phyloP scores from a whole-genome alignment of 2,329 filamentous ascomycete genomes.

The Trichoderma arundinaceum region DNA sequence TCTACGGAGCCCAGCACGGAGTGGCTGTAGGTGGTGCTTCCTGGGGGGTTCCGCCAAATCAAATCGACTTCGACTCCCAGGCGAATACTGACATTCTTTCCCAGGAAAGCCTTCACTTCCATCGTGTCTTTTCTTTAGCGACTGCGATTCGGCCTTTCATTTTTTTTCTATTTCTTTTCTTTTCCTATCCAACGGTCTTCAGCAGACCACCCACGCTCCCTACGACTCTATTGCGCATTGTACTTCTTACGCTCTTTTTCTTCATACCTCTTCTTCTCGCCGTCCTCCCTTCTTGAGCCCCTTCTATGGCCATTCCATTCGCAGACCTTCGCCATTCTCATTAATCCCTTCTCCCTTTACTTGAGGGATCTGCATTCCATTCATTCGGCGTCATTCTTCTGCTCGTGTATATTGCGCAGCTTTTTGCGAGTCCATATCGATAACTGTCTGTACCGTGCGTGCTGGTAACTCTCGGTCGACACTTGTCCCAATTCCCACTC shows the following conservation, averaged over 20 bases:
- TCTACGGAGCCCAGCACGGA: slow-evolving; percentile 13
- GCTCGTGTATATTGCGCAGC: slow-evolving; percentile 18
- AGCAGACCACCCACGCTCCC: slow-evolving; percentile 22
- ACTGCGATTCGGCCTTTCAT: slow-evolving; percentile 11
- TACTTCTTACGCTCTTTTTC: slow-evolving; percentile 14
- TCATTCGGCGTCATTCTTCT: slow-evolving; percentile 20
- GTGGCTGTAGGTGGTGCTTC: not conserved
- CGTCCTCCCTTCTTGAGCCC: slow-evolving; percentile 22
- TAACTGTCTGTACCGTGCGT: slow-evolving; percentile 16
- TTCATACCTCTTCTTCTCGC: not conserved
- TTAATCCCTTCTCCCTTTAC: slow-evolving; percentile 14
- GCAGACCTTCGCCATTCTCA: slow-evolving; percentile 11
- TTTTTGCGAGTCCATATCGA: slow-evolving; percentile 2
- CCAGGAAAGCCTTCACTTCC: slow-evolving; percentile 9
- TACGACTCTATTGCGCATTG: slow-evolving; percentile 21
- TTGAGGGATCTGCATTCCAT: slow-evolving; percentile 29
- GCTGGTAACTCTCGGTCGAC: slow-evolving; percentile 27
- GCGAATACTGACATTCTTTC: not conserved
- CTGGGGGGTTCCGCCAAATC: not conserved
- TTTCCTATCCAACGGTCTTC: not conserved
- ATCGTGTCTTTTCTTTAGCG: slow-evolving; percentile 17
- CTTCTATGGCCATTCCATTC: slow-evolving; percentile 27
- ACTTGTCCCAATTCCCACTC: not conserved
- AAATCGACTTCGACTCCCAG: not conserved
- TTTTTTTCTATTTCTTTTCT: not conserved